These are phyloP conservation scores for Penicillium capsulatum DNA, from an alignment of 2,329 filamentous ascomycete genomes.

Conservation along the genomic window DNA sequence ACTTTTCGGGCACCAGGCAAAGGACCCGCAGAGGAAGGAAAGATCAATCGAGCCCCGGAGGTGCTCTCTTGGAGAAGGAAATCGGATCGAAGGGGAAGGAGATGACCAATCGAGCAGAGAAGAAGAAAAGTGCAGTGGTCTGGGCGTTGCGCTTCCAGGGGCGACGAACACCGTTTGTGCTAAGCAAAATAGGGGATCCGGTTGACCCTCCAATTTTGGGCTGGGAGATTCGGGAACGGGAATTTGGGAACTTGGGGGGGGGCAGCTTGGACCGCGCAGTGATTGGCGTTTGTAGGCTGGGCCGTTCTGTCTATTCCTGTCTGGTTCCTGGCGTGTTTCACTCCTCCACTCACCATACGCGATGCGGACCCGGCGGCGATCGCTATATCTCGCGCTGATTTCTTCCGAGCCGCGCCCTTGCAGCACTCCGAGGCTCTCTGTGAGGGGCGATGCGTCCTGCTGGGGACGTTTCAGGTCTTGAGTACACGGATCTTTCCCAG, in stretches of 20 bases:
- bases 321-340: constrained; percentile 10
- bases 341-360: constrained; percentile 15
- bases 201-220: constrained; percentile 1
- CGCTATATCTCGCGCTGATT: constrained; percentile 14
- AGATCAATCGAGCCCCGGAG: constrained; percentile 21
- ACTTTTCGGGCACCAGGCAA: constrained; percentile 16
- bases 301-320: constrained; percentile 4
- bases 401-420: background rate
- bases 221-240: constrained; percentile 3
- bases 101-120: constrained; percentile 17
- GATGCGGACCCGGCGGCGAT: constrained; percentile 19
- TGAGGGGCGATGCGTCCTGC: constrained; percentile 3
- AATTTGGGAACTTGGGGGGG: background rate
- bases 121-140: constrained; percentile 16
- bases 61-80: constrained; percentile 13
- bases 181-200: background rate
- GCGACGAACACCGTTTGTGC: background rate
- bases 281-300: too few relatives aligned
- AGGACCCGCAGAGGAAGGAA: constrained; percentile 18
- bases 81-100: constrained; percentile 9
- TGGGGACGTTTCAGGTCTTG: background rate
- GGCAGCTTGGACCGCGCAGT: too few relatives aligned
- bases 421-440: constrained; percentile 1
- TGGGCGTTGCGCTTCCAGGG: constrained; percentile 8
- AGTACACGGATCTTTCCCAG: too few relatives aligned